Conservation (phyloP, 148 eudicot genomes). For the Rhododendron simsii region DNA sequence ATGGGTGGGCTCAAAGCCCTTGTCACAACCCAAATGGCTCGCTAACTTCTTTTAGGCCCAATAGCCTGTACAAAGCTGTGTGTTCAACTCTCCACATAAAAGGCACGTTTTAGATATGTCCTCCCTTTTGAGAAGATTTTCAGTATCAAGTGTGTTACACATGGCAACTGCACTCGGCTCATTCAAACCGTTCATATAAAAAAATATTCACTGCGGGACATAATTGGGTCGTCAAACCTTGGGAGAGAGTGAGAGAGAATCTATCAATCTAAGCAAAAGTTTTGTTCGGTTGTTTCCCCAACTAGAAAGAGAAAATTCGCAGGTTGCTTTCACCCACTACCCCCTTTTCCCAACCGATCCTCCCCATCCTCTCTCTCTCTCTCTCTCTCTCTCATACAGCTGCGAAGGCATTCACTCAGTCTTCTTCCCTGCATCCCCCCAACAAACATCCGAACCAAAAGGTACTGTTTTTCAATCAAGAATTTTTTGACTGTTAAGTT, state of each 20-base stretch:
- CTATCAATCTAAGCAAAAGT: neutral
- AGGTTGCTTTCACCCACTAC: neutral
- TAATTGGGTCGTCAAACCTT: too few relatives aligned
- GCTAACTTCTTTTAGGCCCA: neutral
- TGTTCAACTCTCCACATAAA: too few relatives aligned
- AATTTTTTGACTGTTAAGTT: neutral
- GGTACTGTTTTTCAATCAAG: conserved; percentile 1
- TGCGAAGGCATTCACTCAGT: neutral
- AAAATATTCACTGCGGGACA: too few relatives aligned
- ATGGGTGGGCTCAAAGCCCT: neutral
- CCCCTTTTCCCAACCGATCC: neutral
- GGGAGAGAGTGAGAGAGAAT: neutral
- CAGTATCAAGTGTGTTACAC: too few relatives aligned
- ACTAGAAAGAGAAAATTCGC: neutral
- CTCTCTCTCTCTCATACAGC: too few relatives aligned
- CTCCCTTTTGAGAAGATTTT: too few relatives aligned
- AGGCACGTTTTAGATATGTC: neutral
- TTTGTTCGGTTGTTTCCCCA: neutral
- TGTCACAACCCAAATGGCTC: neutral
- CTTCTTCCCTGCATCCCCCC: neutral
- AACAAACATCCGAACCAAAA: neutral
- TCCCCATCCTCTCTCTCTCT: neutral
- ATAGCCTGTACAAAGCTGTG: neutral
- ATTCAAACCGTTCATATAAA: too few relatives aligned
- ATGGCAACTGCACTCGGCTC: too few relatives aligned